phyloP scores from a whole-genome alignment of 176 grass and related monocot genomes.

The Carex pumila region DNA sequence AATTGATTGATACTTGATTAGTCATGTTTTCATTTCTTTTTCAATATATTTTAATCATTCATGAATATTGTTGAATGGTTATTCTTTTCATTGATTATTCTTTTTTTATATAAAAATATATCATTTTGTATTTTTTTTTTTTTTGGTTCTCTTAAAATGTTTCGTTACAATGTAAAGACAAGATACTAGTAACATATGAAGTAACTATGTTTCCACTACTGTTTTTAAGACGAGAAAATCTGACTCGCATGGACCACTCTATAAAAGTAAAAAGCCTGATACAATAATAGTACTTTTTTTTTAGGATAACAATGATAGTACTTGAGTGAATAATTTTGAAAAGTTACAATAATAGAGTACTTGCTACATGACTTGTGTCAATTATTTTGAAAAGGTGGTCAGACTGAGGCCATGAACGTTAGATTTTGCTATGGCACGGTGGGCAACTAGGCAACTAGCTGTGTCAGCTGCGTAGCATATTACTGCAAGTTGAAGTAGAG shows the following conservation, averaged over 20 bases:
- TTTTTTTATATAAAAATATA: too few relatives aligned
- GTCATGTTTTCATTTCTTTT: too few relatives aligned
- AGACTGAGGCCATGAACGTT: not conserved
- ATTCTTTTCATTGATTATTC: too few relatives aligned
- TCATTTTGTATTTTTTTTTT: too few relatives aligned
- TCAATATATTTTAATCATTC: too few relatives aligned
- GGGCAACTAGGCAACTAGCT: not conserved
- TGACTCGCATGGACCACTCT: not conserved
- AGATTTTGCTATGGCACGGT: not conserved
- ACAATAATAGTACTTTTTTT: not conserved
- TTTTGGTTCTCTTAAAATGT: too few relatives aligned
- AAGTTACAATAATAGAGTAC: constrained; percentile 2
- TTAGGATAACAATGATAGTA: not conserved
- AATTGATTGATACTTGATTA: too few relatives aligned
- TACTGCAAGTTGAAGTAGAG: not conserved
- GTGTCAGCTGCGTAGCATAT: not conserved
- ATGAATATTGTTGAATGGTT: too few relatives aligned
- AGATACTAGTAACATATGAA: too few relatives aligned
- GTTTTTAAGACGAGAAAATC: not conserved
- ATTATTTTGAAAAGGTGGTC: not conserved
- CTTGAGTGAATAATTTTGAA: not conserved
- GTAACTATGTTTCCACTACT: not conserved
- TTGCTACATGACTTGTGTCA: not conserved
- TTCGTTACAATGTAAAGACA: too few relatives aligned
- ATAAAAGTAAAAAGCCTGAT: not conserved